These are phyloP conservation scores for Senecio squalidus DNA, from an alignment of 140 eudicot genomes.

Conservation along the genomic window DNA sequence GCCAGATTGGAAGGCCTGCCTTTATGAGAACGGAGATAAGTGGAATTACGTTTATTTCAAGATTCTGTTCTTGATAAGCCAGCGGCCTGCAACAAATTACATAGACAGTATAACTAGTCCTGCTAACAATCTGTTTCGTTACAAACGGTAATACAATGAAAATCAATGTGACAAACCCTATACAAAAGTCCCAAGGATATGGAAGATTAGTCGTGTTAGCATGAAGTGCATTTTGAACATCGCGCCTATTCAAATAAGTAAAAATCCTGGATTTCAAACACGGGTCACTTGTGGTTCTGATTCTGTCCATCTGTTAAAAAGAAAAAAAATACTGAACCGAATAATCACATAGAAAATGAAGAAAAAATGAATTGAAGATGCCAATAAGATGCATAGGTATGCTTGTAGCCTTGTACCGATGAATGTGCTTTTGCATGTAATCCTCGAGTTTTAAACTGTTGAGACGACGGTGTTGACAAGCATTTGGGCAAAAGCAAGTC, in stretches of 20 bases:
- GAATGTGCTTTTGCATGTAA: conserved; percentile 32
- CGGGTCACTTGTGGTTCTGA: conserved; percentile 24
- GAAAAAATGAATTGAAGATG: too few relatives aligned
- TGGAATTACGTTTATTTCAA: conserved; percentile 36
- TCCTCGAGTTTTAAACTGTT: conserved; percentile 34
- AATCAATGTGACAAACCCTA: conserved; percentile 17
- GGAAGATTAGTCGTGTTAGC: conserved; percentile 46
- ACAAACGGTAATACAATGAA: background rate
- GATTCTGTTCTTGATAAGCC: conserved; percentile 36
- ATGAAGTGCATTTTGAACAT: conserved; percentile 37
- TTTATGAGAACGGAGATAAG: conserved; percentile 21
- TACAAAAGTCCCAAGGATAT: conserved; percentile 31
- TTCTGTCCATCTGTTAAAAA: conserved; percentile 28
- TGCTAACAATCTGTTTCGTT: background rate
- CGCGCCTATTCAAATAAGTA: conserved; percentile 31
- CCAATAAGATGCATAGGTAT: too few relatives aligned
- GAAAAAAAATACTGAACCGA: too few relatives aligned
- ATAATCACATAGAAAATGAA: too few relatives aligned
- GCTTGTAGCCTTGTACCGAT: conserved; percentile 21
- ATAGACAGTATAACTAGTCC: background rate
- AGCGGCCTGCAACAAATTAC: conserved; percentile 26
- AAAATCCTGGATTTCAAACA: conserved; percentile 24
- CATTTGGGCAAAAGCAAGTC: conserved; percentile 34
- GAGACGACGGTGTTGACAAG: conserved; percentile 24
- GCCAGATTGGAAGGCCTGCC: conserved; percentile 33